Conservation (phyloP, 257 asterid species). For the Solanum etuberosum region DNA sequence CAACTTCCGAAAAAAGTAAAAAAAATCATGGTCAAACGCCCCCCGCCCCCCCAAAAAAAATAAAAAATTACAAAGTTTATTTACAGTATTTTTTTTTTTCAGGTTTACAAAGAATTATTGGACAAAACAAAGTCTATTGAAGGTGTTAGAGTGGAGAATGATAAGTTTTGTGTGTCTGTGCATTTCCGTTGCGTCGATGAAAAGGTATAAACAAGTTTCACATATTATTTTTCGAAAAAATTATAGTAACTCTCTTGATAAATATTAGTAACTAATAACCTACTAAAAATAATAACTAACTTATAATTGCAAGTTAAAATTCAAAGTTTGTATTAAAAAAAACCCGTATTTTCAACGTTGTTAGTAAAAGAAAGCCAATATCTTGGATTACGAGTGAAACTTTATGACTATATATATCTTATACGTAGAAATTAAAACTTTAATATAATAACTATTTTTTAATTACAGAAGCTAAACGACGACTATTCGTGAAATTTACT, state of each 20-base stretch:
- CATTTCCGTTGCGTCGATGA: conserved; percentile 88
- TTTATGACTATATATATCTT: background rate
- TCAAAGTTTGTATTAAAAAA: background rate
- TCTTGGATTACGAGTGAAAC: background rate
- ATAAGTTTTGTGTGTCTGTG: conserved; percentile 75
- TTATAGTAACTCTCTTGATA: background rate
- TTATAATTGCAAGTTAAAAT: background rate
- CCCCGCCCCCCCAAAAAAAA: too few relatives aligned
- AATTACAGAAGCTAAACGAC: background rate
- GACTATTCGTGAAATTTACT: background rate
- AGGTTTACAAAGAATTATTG: conserved; percentile 46
- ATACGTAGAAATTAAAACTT: background rate
- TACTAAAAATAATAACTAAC: background rate
- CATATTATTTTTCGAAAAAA: too few relatives aligned
- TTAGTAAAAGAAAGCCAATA: background rate
- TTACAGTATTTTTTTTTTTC: background rate
- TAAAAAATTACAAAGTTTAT: background rate
- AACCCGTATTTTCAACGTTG: background rate
- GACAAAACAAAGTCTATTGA: conserved; percentile 56
- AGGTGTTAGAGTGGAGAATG: conserved; percentile 80
- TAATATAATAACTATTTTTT: background rate
- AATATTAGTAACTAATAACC: background rate
- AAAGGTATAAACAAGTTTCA: conserved; percentile 31
- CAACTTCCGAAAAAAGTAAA: too few relatives aligned
- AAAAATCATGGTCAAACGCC: too few relatives aligned